phyloP scores from a whole-genome alignment of 2,329 filamentous ascomycete species.

The Mollisia scopiformis region DNA sequence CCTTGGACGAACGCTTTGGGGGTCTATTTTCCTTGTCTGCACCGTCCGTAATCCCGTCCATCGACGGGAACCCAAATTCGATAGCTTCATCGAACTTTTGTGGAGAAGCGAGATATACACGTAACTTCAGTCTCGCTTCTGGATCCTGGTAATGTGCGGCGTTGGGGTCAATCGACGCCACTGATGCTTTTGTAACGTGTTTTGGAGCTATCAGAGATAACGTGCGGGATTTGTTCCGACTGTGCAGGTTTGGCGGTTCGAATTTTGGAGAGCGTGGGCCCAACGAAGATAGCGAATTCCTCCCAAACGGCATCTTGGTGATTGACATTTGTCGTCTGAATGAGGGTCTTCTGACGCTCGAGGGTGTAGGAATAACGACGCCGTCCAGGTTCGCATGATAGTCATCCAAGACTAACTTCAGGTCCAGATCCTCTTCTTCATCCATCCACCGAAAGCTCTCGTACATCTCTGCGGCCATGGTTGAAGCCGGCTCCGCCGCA shows the following conservation, averaged over 20 bases:
- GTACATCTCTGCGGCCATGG: conserved; percentile 46
- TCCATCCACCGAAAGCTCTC: conserved; percentile 77
- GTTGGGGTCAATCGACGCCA: conserved; percentile 65
- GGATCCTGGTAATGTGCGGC: conserved; percentile 90
- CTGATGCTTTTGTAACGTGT: conserved; percentile 44
- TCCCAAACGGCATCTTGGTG: conserved; percentile 64
- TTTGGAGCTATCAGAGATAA: conserved; percentile 54
- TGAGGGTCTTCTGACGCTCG: conserved; percentile 56
- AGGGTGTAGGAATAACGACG: conserved; percentile 48
- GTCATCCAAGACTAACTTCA: conserved; percentile 68
- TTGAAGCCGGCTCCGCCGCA: conserved; percentile 19
- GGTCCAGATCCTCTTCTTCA: conserved; percentile 70
- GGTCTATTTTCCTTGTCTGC: conserved; percentile 38
- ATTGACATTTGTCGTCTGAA: conserved; percentile 76
- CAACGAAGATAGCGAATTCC: conserved; percentile 47
- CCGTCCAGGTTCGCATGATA: conserved; percentile 67
- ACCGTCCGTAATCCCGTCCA: conserved; percentile 45
- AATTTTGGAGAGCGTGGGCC: conserved; percentile 37
- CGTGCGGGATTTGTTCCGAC: conserved; percentile 53
- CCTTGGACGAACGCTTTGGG: conserved; percentile 26
- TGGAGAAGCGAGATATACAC: conserved; percentile 83
- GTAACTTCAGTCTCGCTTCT: conserved; percentile 82
- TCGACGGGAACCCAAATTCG: conserved; percentile 86
- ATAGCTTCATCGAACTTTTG: conserved; percentile 96
- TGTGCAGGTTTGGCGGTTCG: conserved; percentile 28